Evolutionary conservation across 1,284 basidiomycete genomes (phyloP), one percentile per base, ranked within the genome.

Genomic region (Xanthoconium separans): DNA sequence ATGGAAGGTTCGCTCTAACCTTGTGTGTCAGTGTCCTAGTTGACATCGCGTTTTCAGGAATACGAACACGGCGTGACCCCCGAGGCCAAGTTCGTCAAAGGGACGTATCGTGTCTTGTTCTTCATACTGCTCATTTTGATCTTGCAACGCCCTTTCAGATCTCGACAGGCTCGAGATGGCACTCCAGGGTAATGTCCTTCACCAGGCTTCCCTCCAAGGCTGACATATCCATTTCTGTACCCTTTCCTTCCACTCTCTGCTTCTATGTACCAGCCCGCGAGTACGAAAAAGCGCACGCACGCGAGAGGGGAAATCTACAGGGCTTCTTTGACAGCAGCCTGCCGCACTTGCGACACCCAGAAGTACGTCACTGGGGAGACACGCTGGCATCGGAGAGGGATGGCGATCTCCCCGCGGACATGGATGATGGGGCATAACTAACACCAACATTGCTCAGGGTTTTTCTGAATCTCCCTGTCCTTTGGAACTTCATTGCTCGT

Each of bases 91-190:
- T 91, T 98, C 61, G 95, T 98, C 55, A 98, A 99, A 80, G 95
- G 93, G 80, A 61, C 58, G 69, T 58, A 50, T 42, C 22, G 22
- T 22, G 22, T 22, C 22, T 22, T 4, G 22, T 13, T 18, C 11
- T 16, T 34, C 3, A 5, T 12, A 36, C 8, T 22, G 13, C 22
- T 6, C 47, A 11, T 22, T 13, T 2, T 47, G 27, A 30, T 42
- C 15, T 4, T 34, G 34, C 34, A 34, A 7, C 9, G 15, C 15
- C 15, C 15, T 34, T 39, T 34, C 51, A 91, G 89, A 99, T 70
- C 79, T 98, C 12, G 96, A 99, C 70, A 80, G 93, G 12, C 87
- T 98, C 56, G 96, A 99, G 71, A 89, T 99, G 80, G 90, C 91
- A 4, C 76, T 91, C 0, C 90, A 92, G 79, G 89, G 89, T 85